Conservation (phyloP, 169 alveolate species). For the Amoebophrya sp. region DNA sequence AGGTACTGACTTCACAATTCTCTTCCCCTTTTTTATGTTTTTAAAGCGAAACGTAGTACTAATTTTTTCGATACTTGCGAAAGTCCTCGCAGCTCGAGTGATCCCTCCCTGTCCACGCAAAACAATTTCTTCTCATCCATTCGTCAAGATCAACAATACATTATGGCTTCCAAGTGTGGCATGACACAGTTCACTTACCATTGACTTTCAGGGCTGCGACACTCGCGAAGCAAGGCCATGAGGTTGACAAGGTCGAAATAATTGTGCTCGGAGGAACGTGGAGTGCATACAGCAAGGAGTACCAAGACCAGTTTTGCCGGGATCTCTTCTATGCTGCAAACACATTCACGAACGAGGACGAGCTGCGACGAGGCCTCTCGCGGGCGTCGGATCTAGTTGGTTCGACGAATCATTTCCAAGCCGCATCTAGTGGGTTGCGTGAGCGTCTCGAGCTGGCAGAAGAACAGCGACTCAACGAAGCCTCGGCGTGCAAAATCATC, state of each 20-base stretch:
- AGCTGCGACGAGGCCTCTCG: not conserved
- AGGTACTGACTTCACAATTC: too few relatives aligned
- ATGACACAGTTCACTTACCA: not conserved
- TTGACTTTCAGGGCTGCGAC: slow-evolving; percentile 71
- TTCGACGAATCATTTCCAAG: not conserved
- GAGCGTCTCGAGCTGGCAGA: slow-evolving; percentile 52
- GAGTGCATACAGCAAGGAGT: slow-evolving; percentile 59
- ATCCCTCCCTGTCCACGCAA: too few relatives aligned
- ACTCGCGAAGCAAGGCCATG: slow-evolving; percentile 80
- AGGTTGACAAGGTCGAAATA: slow-evolving; percentile 82
- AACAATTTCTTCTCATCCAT: not conserved
- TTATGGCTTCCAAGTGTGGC: not conserved
- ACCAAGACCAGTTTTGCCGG: slow-evolving; percentile 78
- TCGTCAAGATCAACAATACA: not conserved
- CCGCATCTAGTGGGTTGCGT: slow-evolving; percentile 39
- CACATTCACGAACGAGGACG: slow-evolving; percentile 38
- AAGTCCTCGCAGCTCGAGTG: not conserved
- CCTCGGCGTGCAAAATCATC: slow-evolving; percentile 57
- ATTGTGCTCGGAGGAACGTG: slow-evolving; percentile 90
- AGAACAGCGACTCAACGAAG: slow-evolving; percentile 60
- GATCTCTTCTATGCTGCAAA: slow-evolving; percentile 89
- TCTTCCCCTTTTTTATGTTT: not conserved
- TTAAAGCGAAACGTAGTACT: not conserved
- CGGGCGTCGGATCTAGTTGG: not conserved
- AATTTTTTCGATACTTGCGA: not conserved